Percentiles rank a stretch among this genome's conserved stretches.
Evolutionary conservation across 2,329 filamentous ascomycete species (phyloP).

Genomic region (Scopulariopsis brevicaulis): DNA sequence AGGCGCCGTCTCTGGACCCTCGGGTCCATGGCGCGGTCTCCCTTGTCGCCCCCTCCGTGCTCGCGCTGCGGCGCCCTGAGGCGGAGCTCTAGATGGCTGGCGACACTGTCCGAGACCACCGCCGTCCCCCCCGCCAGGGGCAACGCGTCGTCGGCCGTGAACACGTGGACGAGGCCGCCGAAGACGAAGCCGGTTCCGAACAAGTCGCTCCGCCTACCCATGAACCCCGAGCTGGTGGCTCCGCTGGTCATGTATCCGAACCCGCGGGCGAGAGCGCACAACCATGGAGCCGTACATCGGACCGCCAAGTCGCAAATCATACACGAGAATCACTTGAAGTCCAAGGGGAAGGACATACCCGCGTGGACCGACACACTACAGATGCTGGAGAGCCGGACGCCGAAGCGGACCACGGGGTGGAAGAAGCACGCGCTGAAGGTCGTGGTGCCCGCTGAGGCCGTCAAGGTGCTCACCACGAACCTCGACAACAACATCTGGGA

Average conservation of each 20-base stretch:
- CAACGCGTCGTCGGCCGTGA: background rate
- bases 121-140: background rate
- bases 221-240: background rate
- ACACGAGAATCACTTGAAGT: background rate
- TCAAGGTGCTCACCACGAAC: constrained; percentile 10
- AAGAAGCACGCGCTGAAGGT: constrained; percentile 23
- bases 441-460: constrained; percentile 20
- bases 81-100: background rate
- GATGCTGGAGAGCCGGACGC: constrained; percentile 24
- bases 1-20: constrained; percentile 3
- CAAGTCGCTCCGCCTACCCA: constrained; percentile 1
- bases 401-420: constrained; percentile 14
- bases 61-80: background rate
- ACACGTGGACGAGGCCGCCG: constrained; percentile 1
- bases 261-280: background rate
- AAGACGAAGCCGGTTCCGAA: background rate
- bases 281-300: background rate
- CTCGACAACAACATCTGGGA: constrained; percentile 14
- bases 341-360: constrained; percentile 2
- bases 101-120: background rate
- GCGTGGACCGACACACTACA: constrained; percentile 27
- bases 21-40: constrained; percentile 2
- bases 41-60: constrained; percentile 3
- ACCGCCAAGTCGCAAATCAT: constrained; percentile 2
- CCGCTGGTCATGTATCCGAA: constrained; percentile 3